Percentiles rank a stretch among this genome's conserved stretches.
These are phyloP conservation scores for Globisporangium rhizosaccharum DNA, from an alignment of 352 stramenopile species.

Conservation along the genomic window DNA sequence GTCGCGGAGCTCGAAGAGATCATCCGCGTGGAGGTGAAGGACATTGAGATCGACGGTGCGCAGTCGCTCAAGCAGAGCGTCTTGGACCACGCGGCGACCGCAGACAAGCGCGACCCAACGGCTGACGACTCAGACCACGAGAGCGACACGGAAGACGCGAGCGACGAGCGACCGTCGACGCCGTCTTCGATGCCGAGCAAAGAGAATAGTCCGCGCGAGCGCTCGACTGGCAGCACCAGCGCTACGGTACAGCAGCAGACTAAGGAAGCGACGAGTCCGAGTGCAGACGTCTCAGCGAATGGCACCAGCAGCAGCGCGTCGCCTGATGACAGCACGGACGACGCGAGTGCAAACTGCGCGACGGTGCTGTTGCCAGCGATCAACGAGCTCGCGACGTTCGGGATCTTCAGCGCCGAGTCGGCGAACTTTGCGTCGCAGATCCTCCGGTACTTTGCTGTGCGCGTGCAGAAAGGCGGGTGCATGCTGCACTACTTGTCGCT, in stretches of 20 bases:
- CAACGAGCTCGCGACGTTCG: conserved; percentile 42
- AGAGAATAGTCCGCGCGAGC: conserved; percentile 12
- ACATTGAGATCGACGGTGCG: conserved; percentile 64
- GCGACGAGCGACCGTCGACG: conserved; percentile 1
- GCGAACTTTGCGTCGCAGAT: conserved; percentile 80
- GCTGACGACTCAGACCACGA: conserved; percentile 26
- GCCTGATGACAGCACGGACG: conserved; percentile 9
- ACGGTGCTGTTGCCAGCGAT: conserved; percentile 32
- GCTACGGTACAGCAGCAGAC: conserved; percentile 7
- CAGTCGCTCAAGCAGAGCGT: conserved; percentile 63
- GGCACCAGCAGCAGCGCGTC: background rate
- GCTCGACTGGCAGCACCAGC: conserved; percentile 14
- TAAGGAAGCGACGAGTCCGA: too few species aligned
- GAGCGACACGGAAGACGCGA: conserved; percentile 9
- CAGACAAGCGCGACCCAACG: conserved; percentile 4
- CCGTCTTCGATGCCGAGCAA: conserved; percentile 6
- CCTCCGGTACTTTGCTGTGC: conserved; percentile 74
- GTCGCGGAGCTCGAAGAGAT: conserved; percentile 69
- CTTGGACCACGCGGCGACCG: conserved; percentile 33
- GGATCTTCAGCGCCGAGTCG: conserved; percentile 71
- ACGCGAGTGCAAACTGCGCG: conserved; percentile 25
- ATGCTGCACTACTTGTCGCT: conserved; percentile 66
- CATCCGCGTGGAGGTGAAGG: conserved; percentile 70
- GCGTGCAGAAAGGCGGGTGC: conserved; percentile 69
- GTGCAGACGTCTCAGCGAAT: background rate